phyloP scores from a whole-genome alignment of 1,284 basidiomycete genomes.

The Sanguinoderma infundibulare region DNA sequence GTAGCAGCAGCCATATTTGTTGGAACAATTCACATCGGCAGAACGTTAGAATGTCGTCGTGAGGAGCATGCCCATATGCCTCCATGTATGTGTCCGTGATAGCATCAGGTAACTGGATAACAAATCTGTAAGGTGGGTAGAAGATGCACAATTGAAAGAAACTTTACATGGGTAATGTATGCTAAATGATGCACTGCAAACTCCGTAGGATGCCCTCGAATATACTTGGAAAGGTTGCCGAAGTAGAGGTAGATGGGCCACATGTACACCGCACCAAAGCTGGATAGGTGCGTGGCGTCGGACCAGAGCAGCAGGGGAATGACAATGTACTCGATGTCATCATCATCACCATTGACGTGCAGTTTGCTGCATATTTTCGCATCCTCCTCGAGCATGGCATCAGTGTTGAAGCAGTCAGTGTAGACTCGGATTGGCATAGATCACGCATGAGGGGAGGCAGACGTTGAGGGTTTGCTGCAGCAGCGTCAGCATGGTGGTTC shows the following conservation, averaged over 20 bases:
- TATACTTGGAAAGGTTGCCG: slow-evolving; percentile 29
- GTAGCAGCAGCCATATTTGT: slow-evolving; percentile 22
- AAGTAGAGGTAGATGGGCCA: slow-evolving; percentile 16
- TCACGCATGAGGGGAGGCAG: background rate
- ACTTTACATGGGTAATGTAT: slow-evolving; percentile 35
- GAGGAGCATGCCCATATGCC: slow-evolving; percentile 17
- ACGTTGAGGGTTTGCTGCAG: background rate
- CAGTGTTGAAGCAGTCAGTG: slow-evolving; percentile 24
- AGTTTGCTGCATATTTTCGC: slow-evolving; percentile 14
- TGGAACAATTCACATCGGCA: slow-evolving; percentile 31
- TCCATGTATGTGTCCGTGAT: slow-evolving; percentile 33
- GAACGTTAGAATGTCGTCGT: slow-evolving; percentile 20
- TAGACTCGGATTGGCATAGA: slow-evolving; percentile 14
- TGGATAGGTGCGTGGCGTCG: slow-evolving; percentile 21
- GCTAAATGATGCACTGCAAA: slow-evolving; percentile 29
- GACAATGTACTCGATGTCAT: slow-evolving; percentile 19
- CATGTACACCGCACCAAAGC: slow-evolving; percentile 21
- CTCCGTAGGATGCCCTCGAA: slow-evolving; percentile 18
- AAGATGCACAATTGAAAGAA: too few species aligned
- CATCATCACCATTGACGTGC: slow-evolving; percentile 14
- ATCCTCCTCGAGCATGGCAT: slow-evolving; percentile 26
- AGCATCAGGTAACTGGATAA: slow-evolving; percentile 28
- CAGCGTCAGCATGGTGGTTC: background rate
- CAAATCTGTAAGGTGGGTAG: background rate
- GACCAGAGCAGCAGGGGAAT: slow-evolving; percentile 22